Base-by-base conservation (phyloP, 148 eudicot species). In the Mesembryanthemum crystallinum region DNA sequence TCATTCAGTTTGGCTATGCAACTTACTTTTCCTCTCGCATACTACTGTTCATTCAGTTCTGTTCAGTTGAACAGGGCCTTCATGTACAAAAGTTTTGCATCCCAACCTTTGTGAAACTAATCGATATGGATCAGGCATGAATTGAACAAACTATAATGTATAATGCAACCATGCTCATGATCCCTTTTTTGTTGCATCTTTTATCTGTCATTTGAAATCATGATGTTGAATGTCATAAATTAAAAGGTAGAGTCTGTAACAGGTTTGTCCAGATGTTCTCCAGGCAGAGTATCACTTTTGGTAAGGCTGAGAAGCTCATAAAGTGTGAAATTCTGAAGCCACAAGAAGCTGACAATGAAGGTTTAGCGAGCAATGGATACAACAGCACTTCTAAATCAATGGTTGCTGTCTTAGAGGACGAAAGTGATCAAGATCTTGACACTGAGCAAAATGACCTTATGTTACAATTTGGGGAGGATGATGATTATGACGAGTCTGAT, bases 271-370 rank as follows among this genome's bases (percentile, higher is more conserved):
- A 89, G 81, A 74, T 9, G 13, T 88, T 89, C 80, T 87, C 96
- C 37, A 80, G 82, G 62, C 85, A 87, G 86, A 87, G 69, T 68
- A 79, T 90, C 51, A 67, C 85, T 32, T 92, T 95, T 76, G 99
- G 99, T 57, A 95, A 88, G 85, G 74, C 84, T 76, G 86, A 87
- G 86, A 95, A 95, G 83, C 88, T 76, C 75, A 84, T 95, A 76
- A 89, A 73, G 78, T 95, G 89, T 80, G 97, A 95, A 60, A 76
- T 94, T 71, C 33, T 85, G 81, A 79, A 81, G 73, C 23, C 89
- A 37, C 73, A 71, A 45, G 68, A 69, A 65, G 74, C 74, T 3
- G 77, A 30, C 17, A 23, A 68, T 28, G 82, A 76, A 58, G 80
- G 61, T 28, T 64, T 73, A 15, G 60, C n/a, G 3, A 63, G 69